Percentiles rank a stretch among this genome's conserved stretches.
These are phyloP conservation scores for Sporisorium graminicola DNA, from an alignment of 1,284 basidiomycete species.

Conservation along the genomic window DNA sequence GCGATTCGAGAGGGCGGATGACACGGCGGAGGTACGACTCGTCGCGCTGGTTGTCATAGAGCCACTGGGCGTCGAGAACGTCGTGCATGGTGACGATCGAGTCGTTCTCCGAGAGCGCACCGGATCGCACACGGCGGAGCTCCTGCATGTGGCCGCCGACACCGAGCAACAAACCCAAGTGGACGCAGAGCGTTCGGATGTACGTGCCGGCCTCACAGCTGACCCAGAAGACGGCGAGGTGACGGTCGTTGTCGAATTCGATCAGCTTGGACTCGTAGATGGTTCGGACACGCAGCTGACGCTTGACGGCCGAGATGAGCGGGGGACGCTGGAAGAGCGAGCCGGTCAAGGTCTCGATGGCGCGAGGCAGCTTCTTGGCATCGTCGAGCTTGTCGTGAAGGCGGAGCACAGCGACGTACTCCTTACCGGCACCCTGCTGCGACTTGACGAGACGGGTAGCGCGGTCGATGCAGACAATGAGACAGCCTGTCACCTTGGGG, in stretches of 20 bases:
- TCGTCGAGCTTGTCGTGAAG: slow-evolving; percentile 86
- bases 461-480: slow-evolving; percentile 99
- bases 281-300: slow-evolving; percentile 96
- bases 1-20: slow-evolving; percentile 92
- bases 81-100: slow-evolving; percentile 99
- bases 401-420: slow-evolving; percentile 96
- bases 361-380: slow-evolving; percentile 87
- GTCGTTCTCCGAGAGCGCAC: slow-evolving; percentile 96
- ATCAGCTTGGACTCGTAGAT: slow-evolving; percentile 96
- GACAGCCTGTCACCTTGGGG: slow-evolving; percentile 98
- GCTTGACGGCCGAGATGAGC: slow-evolving; percentile 98
- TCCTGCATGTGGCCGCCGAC: slow-evolving; percentile 99
- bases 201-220: slow-evolving; percentile 99
- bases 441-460: slow-evolving; percentile 99
- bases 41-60: slow-evolving; percentile 98
- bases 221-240: slow-evolving; percentile 97
- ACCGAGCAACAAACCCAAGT: slow-evolving; percentile 92
- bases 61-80: slow-evolving; percentile 98
- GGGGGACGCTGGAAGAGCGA: slow-evolving; percentile 99
- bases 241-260: slow-evolving; percentile 97
- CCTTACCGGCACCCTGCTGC: slow-evolving; percentile 97
- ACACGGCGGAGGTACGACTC: slow-evolving; percentile 96
- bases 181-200: slow-evolving; percentile 97
- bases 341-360: slow-evolving; percentile 95
- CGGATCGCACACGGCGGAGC: slow-evolving; percentile 90